Evolutionary conservation across 2,329 filamentous ascomycete genomes (phyloP), one percentile per base, ranked within the genome.

Genomic region (Fusarium sp.): DNA sequence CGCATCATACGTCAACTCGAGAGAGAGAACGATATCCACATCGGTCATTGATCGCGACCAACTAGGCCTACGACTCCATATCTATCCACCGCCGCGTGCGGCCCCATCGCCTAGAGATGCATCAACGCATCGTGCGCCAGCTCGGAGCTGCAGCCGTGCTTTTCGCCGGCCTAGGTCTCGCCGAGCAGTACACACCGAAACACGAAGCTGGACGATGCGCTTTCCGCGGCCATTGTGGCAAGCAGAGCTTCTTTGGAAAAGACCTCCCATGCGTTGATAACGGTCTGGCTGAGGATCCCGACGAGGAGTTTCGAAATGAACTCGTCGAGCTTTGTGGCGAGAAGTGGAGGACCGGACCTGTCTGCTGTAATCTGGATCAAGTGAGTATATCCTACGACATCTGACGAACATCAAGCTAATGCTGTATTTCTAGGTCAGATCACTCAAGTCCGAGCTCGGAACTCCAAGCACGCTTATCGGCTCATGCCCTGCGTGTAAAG

Each of bases 221-320:
- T 1, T 93, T 98, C 66, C 88, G 95, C 49, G 94, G 94, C 9
- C 91, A 96, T 67, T 99, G 96, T 77, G 96, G 96, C 47, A 94
- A 94, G 79, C 90, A 95, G 80, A 90, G 91, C 67, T 91, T 96
- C 77, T 98, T 98, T 75, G 93, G 94, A 56, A 91, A 93, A 59
- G 88, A 97, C 71, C 84, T 98, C 63, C 96, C 96, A 6, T 99
- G 96, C 77, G 89, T 94, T 15, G 95, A 99, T 80, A 99, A 99
- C 77, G 94, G 85, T 6, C 82, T 90, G 35, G 96, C 96, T 35
- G 83, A 89, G 67, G 86, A 91, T 33, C 95, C 95, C 3, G 88
- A 91, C 22, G 85, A 87, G 9, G 86, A 88, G 56, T 84, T 93
- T 61, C 88, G 94, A 65, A 84, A 91, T 73, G 90, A 95, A 81